Evolutionary conservation across 2,329 filamentous ascomycete species (phyloP).

Genomic region (Fusarium fracticaudum): DNA sequence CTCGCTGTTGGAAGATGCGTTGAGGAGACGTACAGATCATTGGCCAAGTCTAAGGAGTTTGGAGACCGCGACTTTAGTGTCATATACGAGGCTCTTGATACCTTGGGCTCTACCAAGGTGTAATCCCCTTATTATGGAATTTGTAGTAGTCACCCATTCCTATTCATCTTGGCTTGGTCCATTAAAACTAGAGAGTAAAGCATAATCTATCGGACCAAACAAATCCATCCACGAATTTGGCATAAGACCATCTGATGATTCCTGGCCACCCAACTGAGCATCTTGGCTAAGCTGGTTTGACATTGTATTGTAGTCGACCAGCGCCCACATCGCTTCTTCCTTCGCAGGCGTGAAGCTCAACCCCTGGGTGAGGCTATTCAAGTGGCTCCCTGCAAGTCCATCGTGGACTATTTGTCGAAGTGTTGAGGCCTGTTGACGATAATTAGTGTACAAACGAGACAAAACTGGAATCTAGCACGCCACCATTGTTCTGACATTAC

Average conservation of each 20-base stretch:
- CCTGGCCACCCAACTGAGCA: neutral
- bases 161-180: neutral
- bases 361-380: neutral
- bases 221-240: neutral
- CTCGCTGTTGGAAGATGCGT: neutral
- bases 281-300: neutral
- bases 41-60: neutral
- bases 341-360: neutral
- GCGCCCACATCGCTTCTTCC: neutral
- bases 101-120: neutral
- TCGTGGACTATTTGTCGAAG: neutral
- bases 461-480: neutral
- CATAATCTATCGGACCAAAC: neutral
- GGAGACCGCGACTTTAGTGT: neutral
- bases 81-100: neutral
- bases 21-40: neutral
- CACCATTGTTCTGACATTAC: neutral
- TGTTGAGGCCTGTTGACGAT: neutral
- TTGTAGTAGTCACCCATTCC: rapidly evolving
- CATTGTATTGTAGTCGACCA: neutral
- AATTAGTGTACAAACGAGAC: neutral
- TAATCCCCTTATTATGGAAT: neutral
- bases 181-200: neutral
- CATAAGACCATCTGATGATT: neutral
- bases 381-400: neutral